These are phyloP conservation scores for Ormosia semicastrata DNA, from an alignment of 306 rosid species.

Conservation along the genomic window DNA sequence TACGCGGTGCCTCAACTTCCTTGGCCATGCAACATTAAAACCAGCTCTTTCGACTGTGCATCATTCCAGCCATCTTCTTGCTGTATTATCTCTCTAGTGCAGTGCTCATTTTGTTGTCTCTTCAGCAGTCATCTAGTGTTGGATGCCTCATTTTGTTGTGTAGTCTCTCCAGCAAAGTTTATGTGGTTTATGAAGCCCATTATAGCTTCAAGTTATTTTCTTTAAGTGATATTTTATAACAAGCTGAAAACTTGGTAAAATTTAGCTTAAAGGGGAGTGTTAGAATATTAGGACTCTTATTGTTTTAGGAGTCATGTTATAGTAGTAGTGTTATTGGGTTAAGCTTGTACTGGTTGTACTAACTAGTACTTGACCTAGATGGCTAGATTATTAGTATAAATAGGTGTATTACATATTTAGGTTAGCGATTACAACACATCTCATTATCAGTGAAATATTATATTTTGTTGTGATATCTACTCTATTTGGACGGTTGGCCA, in stretches of 20 bases:
- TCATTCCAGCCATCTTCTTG: not conserved
- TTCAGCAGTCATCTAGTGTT: not conserved
- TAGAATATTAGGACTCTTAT: not conserved
- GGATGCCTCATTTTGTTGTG: not conserved
- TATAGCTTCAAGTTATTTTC: not conserved
- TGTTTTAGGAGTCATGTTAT: not conserved
- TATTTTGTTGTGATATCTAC: not conserved
- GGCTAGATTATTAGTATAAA: not conserved
- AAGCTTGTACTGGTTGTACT: not conserved
- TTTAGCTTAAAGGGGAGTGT: not conserved
- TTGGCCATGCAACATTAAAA: not conserved
- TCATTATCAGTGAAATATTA: not conserved
- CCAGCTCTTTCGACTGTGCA: not conserved
- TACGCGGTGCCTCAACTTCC: not conserved
- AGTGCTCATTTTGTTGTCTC: not conserved
- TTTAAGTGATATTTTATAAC: not conserved
- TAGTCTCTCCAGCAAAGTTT: not conserved
- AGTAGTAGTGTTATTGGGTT: not conserved
- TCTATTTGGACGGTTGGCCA: no score
- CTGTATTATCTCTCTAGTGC: not conserved
- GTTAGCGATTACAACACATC: not conserved
- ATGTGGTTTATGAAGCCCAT: not conserved
- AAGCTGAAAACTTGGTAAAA: not conserved
- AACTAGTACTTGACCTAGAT: not conserved
- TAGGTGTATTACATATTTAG: not conserved